These are phyloP conservation scores for Ustilago tritici DNA, from an alignment of 1,284 basidiomycete species.

Conservation along the genomic window DNA sequence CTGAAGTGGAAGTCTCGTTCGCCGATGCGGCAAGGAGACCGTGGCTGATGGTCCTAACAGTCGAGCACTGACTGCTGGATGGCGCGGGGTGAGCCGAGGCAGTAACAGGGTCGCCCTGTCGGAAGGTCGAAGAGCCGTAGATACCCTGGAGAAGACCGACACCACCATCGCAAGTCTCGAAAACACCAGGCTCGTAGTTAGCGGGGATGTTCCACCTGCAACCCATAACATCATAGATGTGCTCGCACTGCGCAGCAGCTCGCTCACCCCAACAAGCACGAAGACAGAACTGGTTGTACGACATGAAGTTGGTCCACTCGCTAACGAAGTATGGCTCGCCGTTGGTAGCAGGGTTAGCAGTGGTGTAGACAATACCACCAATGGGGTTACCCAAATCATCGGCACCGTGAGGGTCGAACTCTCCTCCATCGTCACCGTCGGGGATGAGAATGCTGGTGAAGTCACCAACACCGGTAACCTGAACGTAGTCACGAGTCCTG, in stretches of 20 bases:
- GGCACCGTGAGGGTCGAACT: constrained; percentile 66
- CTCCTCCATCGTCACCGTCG: constrained; percentile 59
- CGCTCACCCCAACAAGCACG: constrained; percentile 58
- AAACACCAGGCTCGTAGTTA: constrained; percentile 50
- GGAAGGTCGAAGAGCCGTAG: constrained; percentile 59
- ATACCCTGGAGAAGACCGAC: constrained; percentile 59
- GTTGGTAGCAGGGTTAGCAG: constrained; percentile 53
- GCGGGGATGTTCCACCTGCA: constrained; percentile 66
- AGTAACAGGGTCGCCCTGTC: constrained; percentile 54
- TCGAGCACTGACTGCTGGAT: constrained; percentile 34
- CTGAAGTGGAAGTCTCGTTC: constrained; percentile 13
- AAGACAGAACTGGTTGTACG: constrained; percentile 62
- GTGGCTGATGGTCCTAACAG: constrained; percentile 29
- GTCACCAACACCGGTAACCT: constrained; percentile 62
- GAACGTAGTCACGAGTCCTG: constrained; percentile 62
- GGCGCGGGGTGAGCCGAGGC: constrained; percentile 48
- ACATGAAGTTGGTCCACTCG: constrained; percentile 67
- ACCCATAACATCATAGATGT: constrained; percentile 66
- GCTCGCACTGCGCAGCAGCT: constrained; percentile 60
- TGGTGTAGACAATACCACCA: constrained; percentile 65
- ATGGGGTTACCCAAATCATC: constrained; percentile 63
- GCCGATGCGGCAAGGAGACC: constrained; percentile 25
- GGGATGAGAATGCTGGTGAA: constrained; percentile 56
- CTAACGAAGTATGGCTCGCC: constrained; percentile 40
- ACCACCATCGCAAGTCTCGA: constrained; percentile 63